Evolutionary conservation across 371 early-diverging fungal genomes (phyloP).

Genomic region (Mucor indicus): DNA sequence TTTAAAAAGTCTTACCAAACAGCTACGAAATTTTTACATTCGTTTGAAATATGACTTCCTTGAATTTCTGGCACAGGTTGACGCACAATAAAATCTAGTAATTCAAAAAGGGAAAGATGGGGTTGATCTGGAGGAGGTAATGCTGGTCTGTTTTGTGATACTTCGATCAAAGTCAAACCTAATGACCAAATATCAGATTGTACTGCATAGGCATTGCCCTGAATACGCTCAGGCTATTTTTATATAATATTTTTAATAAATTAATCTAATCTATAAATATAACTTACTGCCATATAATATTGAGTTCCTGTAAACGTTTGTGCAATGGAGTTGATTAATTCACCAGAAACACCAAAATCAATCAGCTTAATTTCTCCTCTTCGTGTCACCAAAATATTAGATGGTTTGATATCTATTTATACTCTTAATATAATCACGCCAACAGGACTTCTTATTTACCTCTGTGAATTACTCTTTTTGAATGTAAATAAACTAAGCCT

Average conservation of each 20-base stretch:
- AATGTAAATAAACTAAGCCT: conserved; percentile 77
- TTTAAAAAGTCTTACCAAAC: conserved; percentile 29
- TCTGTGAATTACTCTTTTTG: conserved; percentile 85
- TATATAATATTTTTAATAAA: neutral
- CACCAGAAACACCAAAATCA: conserved; percentile 95
- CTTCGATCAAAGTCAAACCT: conserved; percentile 90
- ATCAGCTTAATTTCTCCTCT: conserved; percentile 91
- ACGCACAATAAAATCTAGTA: conserved; percentile 87
- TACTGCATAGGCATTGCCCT: conserved; percentile 86
- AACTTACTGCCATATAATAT: conserved; percentile 91
- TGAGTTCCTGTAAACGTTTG: conserved; percentile 95
- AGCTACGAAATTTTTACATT: conserved; percentile 78
- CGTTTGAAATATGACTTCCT: conserved; percentile 57
- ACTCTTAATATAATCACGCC: no score
- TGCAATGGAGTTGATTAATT: conserved; percentile 87
- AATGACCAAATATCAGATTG: conserved; percentile 96
- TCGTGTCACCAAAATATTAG: conserved; percentile 84
- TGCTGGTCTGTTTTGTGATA: conserved; percentile 89
- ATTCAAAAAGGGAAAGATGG: conserved; percentile 82
- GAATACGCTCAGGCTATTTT: conserved; percentile 92
- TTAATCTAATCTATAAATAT: neutral
- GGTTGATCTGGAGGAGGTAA: conserved; percentile 68
- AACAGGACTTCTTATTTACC: conserved; percentile 14
- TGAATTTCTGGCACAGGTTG: conserved; percentile 79
- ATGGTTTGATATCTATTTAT: conserved; percentile 88